Evolutionary conservation across 2,329 filamentous ascomycete genomes (phyloP).

Genomic region (Hymenoscyphus fraxineus): DNA sequence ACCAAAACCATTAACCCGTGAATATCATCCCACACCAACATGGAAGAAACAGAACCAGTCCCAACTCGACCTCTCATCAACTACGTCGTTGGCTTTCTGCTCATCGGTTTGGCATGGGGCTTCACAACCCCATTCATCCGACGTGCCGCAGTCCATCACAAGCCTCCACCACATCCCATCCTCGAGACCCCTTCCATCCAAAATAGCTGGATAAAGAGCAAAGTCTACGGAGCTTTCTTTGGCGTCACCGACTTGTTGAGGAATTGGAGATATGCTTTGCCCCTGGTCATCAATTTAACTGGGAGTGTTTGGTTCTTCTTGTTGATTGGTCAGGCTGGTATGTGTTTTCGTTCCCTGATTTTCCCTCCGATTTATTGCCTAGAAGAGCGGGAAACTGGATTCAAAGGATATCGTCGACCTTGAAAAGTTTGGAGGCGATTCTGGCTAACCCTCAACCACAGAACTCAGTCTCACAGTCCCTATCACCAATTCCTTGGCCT

Average conservation of each 20-base stretch:
- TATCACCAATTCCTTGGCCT: constrained; percentile 90
- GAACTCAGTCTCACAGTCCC: constrained; percentile 91
- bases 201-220: constrained; percentile 58
- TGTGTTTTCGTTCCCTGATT: constrained; percentile 32
- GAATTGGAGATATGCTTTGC: constrained; percentile 80
- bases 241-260: constrained; percentile 72
- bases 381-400: neutral
- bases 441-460: constrained; percentile 36
- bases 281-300: constrained; percentile 81
- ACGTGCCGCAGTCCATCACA: constrained; percentile 73
- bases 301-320: constrained; percentile 97
- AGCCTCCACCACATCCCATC: constrained; percentile 55
- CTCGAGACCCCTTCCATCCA: constrained; percentile 49
- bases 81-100: constrained; percentile 83
- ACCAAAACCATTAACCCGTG: neutral
- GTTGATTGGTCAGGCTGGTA: constrained; percentile 86
- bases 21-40: neutral
- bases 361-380: neutral
- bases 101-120: constrained; percentile 90
- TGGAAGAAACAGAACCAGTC: neutral
- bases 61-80: constrained; percentile 52
- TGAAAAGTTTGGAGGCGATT: neutral
- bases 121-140: constrained; percentile 92
- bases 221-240: constrained; percentile 63
- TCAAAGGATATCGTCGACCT: neutral